phyloP scores from a whole-genome alignment of 2,329 filamentous ascomycete genomes.

The Aureobasidium namibiae region DNA sequence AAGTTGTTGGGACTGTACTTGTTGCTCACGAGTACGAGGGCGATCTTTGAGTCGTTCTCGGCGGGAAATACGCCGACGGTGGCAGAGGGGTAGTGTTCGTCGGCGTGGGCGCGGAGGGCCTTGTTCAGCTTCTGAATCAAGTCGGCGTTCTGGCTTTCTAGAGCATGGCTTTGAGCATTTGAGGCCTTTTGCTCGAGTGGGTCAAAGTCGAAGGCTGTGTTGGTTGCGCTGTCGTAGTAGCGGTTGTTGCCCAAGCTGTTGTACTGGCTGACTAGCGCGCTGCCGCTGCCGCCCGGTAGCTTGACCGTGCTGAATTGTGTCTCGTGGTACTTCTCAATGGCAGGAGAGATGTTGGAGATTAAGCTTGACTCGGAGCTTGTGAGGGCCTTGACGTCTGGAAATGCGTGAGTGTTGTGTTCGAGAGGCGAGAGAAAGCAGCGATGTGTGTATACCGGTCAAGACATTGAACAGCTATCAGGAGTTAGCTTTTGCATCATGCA shows the following conservation, averaged over 20 bases:
- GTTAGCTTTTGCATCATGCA: slow-evolving; percentile 19
- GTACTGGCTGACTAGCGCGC: slow-evolving; percentile 73
- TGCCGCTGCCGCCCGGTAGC: slow-evolving; percentile 69
- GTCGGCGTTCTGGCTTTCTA: slow-evolving; percentile 70
- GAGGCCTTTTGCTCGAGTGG: slow-evolving; percentile 82
- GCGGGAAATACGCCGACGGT: slow-evolving; percentile 77
- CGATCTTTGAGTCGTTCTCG: slow-evolving; percentile 65
- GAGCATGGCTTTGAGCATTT: slow-evolving; percentile 64
- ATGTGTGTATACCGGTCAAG: slow-evolving; percentile 58
- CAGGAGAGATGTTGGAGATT: slow-evolving; percentile 65
- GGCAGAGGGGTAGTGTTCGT: slow-evolving; percentile 81
- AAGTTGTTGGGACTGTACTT: slow-evolving; percentile 98
- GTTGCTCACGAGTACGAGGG: slow-evolving; percentile 80
- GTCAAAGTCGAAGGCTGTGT: slow-evolving; percentile 82
- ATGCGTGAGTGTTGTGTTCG: background rate
- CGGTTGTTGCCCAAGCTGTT: slow-evolving; percentile 71
- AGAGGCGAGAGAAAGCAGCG: background rate
- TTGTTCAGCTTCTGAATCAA: slow-evolving; percentile 80
- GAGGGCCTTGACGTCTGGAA: slow-evolving; percentile 78
- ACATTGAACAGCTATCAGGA: slow-evolving; percentile 69
- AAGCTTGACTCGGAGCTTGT: slow-evolving; percentile 62
- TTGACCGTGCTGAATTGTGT: slow-evolving; percentile 85
- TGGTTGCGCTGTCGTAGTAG: slow-evolving; percentile 86
- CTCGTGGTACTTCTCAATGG: slow-evolving; percentile 93
- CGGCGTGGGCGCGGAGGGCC: slow-evolving; percentile 63